Percentiles rank a stretch among this genome's conserved stretches.
Conservation (phyloP, 2,329 filamentous ascomycete species). For the Metarhizium humberi region DNA sequence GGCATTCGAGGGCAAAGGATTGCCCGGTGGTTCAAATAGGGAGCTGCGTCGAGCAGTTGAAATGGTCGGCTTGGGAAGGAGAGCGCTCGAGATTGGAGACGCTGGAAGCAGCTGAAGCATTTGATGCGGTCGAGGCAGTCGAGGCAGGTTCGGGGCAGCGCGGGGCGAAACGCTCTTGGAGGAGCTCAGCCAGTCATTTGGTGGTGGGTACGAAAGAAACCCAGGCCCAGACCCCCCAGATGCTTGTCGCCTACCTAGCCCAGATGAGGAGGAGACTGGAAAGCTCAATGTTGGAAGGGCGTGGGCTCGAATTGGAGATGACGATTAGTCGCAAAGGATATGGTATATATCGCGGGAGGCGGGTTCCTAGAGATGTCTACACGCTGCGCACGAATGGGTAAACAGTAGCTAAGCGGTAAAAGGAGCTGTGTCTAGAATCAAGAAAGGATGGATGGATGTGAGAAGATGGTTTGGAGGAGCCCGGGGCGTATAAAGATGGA, state of each 20-base stretch:
- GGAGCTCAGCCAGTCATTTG: background rate
- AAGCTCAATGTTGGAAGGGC: too few species aligned
- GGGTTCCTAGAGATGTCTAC: background rate
- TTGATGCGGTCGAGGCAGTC: background rate
- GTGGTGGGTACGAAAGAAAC: background rate
- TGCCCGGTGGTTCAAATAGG: background rate
- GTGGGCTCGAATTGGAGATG: background rate
- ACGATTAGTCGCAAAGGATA: background rate
- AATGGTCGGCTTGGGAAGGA: background rate
- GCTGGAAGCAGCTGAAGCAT: background rate
- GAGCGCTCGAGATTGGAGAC: background rate
- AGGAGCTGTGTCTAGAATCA: background rate
- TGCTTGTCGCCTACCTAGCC: background rate
- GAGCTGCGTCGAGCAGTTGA: background rate
- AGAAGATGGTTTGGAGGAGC: background rate
- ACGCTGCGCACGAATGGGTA: background rate
- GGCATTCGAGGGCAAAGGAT: conserved; percentile 7
- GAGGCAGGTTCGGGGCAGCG: background rate
- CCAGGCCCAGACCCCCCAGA: background rate
- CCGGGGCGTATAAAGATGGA: background rate
- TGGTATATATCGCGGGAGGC: background rate
- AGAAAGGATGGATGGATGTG: background rate
- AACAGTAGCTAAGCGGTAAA: background rate
- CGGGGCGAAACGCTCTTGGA: background rate
- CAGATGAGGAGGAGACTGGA: background rate